Evolutionary conservation across 768 basidiomycete species (phyloP), one percentile per base, ranked within the genome.

Genomic region (Pisolithus tinctorius): DNA sequence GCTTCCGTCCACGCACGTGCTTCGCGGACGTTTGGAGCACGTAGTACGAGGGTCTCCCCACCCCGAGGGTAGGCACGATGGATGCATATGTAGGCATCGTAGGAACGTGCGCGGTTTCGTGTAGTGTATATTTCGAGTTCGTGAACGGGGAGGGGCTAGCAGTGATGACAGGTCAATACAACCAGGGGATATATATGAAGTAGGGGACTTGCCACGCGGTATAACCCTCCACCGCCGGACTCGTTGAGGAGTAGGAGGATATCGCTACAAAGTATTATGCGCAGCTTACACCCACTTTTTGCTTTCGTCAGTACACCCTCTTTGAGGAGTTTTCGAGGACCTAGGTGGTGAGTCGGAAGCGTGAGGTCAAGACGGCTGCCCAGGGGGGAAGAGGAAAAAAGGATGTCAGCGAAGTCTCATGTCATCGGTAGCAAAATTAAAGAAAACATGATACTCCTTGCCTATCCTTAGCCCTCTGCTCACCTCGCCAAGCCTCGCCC

Each of bases 281-380:
- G 20, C 20, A 20, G 20, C 20, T 20, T 20, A 20, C 20, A 2
- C 20, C 20, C 20, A 2, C 20, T 20, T 71, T 89, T 93, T 1
- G 87, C 77, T 65, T 98, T 98, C 57, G 74, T 69, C 10, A 96
- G 63, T 2, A 74, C 53, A 0, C 93, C 93, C 62, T 97, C 88
- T 55, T 83, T 88, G 30, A 96, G 53, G 9, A 99, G 74, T 58
- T 74, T 78, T 16, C 95, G 76, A n/a, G 78, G 70, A 1, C 93
- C 95, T 73, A 94, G 82, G 53, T 83, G 76, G 0, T 89, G 81
- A 5, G 95, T 97, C 0, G 90, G 86, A 0, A 86, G 89, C 0
- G 90, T 93, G n/a, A 97, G 71, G 63, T 97, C 93, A 17, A 96
- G 80, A 14, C 86, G 83, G 5, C 84, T 85, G 51, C 4, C 13